Percentiles rank a stretch among this genome's conserved stretches.
Conservation (phyloP, 805 yeast species). For the Candida krabiensis region DNA sequence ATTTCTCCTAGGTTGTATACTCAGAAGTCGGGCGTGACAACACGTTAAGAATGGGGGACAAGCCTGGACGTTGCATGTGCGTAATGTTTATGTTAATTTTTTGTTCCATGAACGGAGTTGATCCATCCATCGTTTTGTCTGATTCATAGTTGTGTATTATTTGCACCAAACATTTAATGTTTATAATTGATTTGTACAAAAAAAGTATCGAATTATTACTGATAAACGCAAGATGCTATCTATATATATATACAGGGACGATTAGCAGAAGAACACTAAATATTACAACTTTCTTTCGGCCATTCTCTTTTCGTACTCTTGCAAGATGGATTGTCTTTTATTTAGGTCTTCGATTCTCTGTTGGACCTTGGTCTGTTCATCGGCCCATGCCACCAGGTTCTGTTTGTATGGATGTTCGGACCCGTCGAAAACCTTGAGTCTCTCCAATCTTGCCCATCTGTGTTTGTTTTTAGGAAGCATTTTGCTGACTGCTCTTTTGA, state of each 20-base stretch:
- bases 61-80: too few species aligned
- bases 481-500: constrained; percentile 86
- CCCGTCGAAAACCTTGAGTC: constrained; percentile 87
- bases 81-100: constrained; percentile 4
- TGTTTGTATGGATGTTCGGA: constrained; percentile 82
- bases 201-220: too few species aligned
- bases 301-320: constrained; percentile 27
- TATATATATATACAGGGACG: constrained; percentile 3
- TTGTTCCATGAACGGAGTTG: constrained; percentile 5
- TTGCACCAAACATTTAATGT: background rate
- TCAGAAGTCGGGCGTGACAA: constrained; percentile 47
- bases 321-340: constrained; percentile 23
- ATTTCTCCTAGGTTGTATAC: constrained; percentile 96
- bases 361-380: constrained; percentile 59
- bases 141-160: too few species aligned
- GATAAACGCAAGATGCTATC: too few species aligned
- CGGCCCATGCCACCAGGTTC: constrained; percentile 83
- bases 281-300: constrained; percentile 23
- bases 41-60: constrained; percentile 20
- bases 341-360: constrained; percentile 41
- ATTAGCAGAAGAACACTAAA: background rate
- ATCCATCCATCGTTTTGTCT: too few species aligned
- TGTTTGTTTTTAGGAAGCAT: constrained; percentile 94
- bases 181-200: background rate
- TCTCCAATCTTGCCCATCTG: constrained; percentile 73